Evolutionary conservation across 2,329 filamentous ascomycete species (phyloP).

Genomic region (Colletotrichum tofieldiae): DNA sequence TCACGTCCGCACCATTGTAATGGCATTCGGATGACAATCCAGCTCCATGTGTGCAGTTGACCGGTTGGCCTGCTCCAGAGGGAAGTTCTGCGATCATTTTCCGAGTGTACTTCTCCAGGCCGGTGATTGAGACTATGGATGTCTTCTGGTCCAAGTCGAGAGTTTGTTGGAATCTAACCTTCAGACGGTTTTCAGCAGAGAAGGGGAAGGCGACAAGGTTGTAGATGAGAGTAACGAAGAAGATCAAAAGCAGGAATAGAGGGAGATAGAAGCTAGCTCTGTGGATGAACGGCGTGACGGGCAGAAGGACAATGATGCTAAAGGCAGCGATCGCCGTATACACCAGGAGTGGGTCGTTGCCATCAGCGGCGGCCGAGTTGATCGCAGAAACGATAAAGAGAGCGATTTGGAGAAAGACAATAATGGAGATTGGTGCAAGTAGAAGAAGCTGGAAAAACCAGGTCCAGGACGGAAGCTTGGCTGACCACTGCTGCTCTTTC

Average conservation of each 20-base stretch:
- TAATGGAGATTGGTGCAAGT: constrained; percentile 82
- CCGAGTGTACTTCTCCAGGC: constrained; percentile 77
- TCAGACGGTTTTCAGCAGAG: constrained; percentile 83
- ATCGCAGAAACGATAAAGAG: constrained; percentile 81
- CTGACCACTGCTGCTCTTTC: constrained; percentile 89
- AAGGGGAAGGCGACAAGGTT: constrained; percentile 93
- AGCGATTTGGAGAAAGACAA: constrained; percentile 83
- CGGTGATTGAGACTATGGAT: constrained; percentile 79
- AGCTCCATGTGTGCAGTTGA: constrained; percentile 66
- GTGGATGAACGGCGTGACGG: constrained; percentile 87
- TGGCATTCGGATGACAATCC: constrained; percentile 74
- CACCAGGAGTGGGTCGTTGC: constrained; percentile 78
- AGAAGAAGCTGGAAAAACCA: constrained; percentile 92
- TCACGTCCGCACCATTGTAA: constrained; percentile 74
- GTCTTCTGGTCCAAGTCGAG: constrained; percentile 80
- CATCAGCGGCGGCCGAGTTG: constrained; percentile 88
- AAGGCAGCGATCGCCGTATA: constrained; percentile 80
- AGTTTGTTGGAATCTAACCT: constrained; percentile 88
- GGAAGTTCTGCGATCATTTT: constrained; percentile 79
- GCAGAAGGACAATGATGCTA: constrained; percentile 81
- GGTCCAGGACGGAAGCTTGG: constrained; percentile 82
- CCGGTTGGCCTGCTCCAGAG: constrained; percentile 74
- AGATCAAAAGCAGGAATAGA: constrained; percentile 78
- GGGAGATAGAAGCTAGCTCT: constrained; percentile 89
- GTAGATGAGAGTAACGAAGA: constrained; percentile 81